Evolutionary conservation across 768 basidiomycete species (phyloP).

Genomic region (Panaeolus cyanescens): DNA sequence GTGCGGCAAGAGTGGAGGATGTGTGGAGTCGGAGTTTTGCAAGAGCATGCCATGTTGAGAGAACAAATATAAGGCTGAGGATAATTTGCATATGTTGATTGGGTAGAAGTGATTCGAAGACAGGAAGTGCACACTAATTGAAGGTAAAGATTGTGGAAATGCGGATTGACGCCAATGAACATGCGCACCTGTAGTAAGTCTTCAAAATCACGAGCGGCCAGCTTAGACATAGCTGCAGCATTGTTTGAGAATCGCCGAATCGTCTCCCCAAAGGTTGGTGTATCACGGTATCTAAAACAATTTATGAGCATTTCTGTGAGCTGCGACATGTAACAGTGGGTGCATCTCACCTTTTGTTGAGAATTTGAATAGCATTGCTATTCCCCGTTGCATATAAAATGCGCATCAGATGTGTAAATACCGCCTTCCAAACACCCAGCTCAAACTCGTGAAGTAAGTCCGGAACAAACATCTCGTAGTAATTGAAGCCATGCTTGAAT

Average conservation of each 20-base stretch:
- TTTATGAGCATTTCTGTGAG: background rate
- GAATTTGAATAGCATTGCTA: constrained; percentile 10
- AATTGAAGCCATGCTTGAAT: constrained; percentile 17
- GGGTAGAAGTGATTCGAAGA: constrained; percentile 12
- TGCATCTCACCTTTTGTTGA: constrained; percentile 23
- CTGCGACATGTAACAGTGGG: background rate
- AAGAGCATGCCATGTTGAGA: constrained; percentile 30
- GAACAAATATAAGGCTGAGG: constrained; percentile 22
- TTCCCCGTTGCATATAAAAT: constrained; percentile 20
- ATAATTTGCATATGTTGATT: constrained; percentile 12
- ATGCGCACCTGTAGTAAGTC: constrained; percentile 35
- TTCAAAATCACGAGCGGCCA: constrained; percentile 35
- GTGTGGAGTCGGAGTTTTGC: constrained; percentile 32
- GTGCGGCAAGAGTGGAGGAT: constrained; percentile 7
- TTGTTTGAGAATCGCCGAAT: constrained; percentile 32
- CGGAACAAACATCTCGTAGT: constrained; percentile 25
- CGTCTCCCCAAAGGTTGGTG: constrained; percentile 23
- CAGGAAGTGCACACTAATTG: constrained; percentile 17
- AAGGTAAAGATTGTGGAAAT: background rate
- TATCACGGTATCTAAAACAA: constrained; percentile 8
- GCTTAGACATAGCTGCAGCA: constrained; percentile 28
- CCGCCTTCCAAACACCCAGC: constrained; percentile 32
- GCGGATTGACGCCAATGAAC: constrained; percentile 1
- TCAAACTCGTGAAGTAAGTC: constrained; percentile 38
- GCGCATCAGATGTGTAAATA: constrained; percentile 30